Percentiles rank a stretch among this genome's conserved stretches.
Conservation (phyloP, 306 rosid genomes). For the Hippophae rhamnoides region DNA sequence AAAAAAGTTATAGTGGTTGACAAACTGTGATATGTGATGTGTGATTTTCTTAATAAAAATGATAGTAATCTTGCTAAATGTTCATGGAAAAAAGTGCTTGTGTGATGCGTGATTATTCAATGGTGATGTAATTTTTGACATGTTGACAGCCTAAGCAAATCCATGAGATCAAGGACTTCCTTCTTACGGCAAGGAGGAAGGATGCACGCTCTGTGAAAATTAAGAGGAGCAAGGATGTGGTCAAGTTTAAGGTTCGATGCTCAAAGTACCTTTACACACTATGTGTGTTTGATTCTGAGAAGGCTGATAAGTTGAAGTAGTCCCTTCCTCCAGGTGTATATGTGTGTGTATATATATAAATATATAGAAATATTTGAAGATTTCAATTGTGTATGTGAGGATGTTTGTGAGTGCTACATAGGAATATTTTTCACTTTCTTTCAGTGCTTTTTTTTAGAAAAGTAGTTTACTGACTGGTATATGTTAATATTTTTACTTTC, state of each 20-base stretch:
- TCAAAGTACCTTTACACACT: constrained; percentile 88
- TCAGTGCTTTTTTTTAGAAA: too few relatives aligned
- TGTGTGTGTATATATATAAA: too few relatives aligned
- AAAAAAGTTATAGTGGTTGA: too few relatives aligned
- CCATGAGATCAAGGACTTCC: constrained; percentile 86
- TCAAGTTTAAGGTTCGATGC: constrained; percentile 86
- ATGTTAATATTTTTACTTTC: too few relatives aligned
- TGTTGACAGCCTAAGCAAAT: constrained; percentile 73
- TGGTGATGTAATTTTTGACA: not conserved
- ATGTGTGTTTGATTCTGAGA: constrained; percentile 64
- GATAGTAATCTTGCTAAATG: too few relatives aligned
- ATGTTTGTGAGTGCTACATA: constrained; percentile 2
- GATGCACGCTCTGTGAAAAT: constrained; percentile 81
- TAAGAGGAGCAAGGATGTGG: constrained; percentile 70
- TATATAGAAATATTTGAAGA: too few relatives aligned
- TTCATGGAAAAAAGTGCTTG: too few relatives aligned
- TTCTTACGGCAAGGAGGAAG: constrained; percentile 79
- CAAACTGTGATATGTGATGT: too few relatives aligned
- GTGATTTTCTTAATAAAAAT: too few relatives aligned
- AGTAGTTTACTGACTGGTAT: too few relatives aligned
- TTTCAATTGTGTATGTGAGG: too few relatives aligned
- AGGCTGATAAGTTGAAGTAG: constrained; percentile 85
- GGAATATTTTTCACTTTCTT: not conserved
- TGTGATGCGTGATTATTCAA: too few relatives aligned
- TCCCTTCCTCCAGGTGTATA: constrained; percentile 70